Percentiles rank a stretch among this genome's conserved stretches.
phyloP scores from a whole-genome alignment of 2,329 filamentous ascomycete genomes.

The Immersiporthe knoxdaviesiana region DNA sequence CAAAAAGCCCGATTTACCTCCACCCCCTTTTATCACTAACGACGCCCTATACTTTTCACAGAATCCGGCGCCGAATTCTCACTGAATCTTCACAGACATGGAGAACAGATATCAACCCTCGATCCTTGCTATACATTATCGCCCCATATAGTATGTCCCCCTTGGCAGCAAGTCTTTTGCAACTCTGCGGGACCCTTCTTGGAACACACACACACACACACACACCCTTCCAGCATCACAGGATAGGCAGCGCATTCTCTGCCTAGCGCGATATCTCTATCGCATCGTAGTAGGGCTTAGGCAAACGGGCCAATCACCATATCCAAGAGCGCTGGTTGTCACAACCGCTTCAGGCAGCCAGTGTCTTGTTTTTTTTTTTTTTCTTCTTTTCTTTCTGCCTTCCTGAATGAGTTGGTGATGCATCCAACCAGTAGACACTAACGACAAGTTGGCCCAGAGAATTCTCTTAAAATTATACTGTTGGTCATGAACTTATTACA shows the following conservation, averaged over 20 bases:
- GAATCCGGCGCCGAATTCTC: no score
- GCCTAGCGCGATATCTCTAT: not conserved
- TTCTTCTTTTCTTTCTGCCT: no score
- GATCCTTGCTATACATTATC: not conserved
- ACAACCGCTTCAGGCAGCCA: conserved; percentile 1
- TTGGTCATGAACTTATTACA: conserved; percentile 5
- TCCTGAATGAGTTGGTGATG: no score
- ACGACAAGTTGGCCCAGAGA: not conserved
- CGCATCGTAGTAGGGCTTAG: not conserved
- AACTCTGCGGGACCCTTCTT: no score
- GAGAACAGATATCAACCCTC: not conserved
- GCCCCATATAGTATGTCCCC: not conserved
- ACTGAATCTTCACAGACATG: not conserved
- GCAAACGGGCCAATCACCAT: not conserved
- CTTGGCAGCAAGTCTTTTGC: not conserved
- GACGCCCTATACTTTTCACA: not conserved
- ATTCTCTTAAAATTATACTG: not conserved
- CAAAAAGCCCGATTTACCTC: no score
- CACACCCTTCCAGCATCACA: not conserved
- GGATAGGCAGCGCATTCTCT: not conserved
- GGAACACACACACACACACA: no score
- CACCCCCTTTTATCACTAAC: no score
- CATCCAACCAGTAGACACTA: not conserved
- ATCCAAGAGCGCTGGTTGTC: not conserved
- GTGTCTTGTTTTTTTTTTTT: not conserved